Percentiles rank a stretch among this genome's conserved stretches.
Conservation (phyloP, 768 basidiomycete genomes). For the Mycena filopes region DNA sequence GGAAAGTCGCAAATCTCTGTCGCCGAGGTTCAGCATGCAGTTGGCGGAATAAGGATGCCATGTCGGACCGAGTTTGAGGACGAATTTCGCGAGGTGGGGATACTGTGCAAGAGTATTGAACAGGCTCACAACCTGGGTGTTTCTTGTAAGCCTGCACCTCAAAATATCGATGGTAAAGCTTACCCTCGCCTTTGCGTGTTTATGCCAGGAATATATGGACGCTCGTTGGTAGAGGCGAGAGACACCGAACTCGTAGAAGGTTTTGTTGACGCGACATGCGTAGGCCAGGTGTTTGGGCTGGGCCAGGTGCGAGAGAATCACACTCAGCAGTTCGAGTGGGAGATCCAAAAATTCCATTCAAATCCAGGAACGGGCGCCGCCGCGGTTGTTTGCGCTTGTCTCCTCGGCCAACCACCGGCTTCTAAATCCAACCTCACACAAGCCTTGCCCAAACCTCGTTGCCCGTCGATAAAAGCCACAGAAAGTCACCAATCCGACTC, state of each 20-base stretch:
- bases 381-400: conserved; percentile 9
- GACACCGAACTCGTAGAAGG: conserved; percentile 62
- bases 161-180: neutral
- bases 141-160: neutral
- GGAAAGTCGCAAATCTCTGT: conserved; percentile 83
- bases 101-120: conserved; percentile 68
- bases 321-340: conserved; percentile 72
- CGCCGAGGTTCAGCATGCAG: neutral
- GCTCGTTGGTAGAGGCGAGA: conserved; percentile 67
- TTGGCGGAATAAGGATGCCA: conserved; percentile 31
- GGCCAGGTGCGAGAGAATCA: conserved; percentile 61
- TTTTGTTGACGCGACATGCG: conserved; percentile 66
- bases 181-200: conserved; percentile 70
- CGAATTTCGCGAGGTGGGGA: conserved; percentile 66
- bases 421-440: neutral
- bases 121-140: conserved; percentile 65
- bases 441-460: neutral
- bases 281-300: conserved; percentile 63
- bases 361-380: conserved; percentile 7
- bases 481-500: neutral
- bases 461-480: neutral
- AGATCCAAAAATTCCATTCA: conserved; percentile 67
- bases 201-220: conserved; percentile 79
- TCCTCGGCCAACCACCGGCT: no score
- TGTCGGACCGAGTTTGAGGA: conserved; percentile 64